Base-by-base conservation (phyloP, 2,329 filamentous ascomycete species). In the Fusarium siculi region DNA sequence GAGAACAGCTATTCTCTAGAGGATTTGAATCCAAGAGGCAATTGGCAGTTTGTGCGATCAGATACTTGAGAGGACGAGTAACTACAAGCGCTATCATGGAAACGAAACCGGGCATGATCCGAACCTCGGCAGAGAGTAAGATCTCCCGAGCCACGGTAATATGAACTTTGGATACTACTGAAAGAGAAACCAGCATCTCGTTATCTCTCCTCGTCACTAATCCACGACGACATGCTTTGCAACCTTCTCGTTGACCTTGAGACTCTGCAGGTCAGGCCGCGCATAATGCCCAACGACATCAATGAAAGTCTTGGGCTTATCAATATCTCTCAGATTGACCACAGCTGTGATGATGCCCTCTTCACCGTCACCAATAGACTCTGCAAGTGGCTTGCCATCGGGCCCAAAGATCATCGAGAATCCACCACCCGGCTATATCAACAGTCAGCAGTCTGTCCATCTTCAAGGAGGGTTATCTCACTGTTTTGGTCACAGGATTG, bases 351-450 rank as follows among this genome's bases (percentile, higher is more conserved):
- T 23, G 9, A 59, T 42, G 1, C 56, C 56, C n/a, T 54, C 56
- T 40, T 59, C 46, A 1, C 56, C 56, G 5, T 53, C 34, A 14
- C 56, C 36, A 7, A 59, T 54, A 12, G 56, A n/a, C 15, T 59
- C 36, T 32, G 56, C 46, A 53, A 59, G 56, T 40, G 56, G 46
- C 21, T 52, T 30, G 18, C 56, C 56, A 2, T 59, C 56, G 2
- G 56, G 56, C 7, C 56, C 56, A 25, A 59, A 59, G 25, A 59
- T 59, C 56, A 59, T 59, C 5, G 56, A 54, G 34, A 59, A 59
- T 32, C 56, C 56, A 2, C 56, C 56, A 12, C 56, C 56, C 7
- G 56, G 56, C 56, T 59, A 7, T 2, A 18, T 25, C 9, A 7
- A 3, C n/a, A 16, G 49, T 54, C 34, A 36, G 15, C 16, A 18